Evolutionary conservation across 2,329 filamentous ascomycete genomes (phyloP), one percentile per base, ranked within the genome.

Genomic region (Venturia nashicola): DNA sequence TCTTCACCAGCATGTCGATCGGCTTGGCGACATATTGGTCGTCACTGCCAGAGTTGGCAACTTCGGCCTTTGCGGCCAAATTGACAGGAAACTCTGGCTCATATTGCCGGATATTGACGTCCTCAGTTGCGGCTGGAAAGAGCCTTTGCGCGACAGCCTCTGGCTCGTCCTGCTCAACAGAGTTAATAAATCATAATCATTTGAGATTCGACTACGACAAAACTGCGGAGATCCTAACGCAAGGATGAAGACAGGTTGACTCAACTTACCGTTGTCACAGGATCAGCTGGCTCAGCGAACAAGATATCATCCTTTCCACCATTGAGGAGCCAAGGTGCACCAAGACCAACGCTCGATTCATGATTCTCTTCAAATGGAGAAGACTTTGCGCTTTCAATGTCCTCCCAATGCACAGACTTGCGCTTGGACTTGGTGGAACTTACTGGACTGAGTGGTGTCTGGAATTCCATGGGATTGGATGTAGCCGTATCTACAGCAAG

Each of bases 321-420:
- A 36, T n/a, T 36, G 14, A 57, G n/a, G n/a, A 57, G 51, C 51
- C 51, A 57, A 57, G 51, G 27, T 36, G 18, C 27, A 36, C 51
- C 51, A 57, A 57, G 51, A 9, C 51, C 32, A n/a, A 34, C 27
- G 16, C 32, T 57, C 18, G 23, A 14, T 57, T 57, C 51, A 36
- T 36, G 32, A 18, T 36, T 57, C 27, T 62, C 60, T 39, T 62
- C 60, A 32, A 20, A 11, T n/a, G 60, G 60, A 27, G 23, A 34
- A 14, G 43, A 32, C 60, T 62, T 62, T 27, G 43, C 23, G 42
- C 32, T 63, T 39, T 63, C 61, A 11, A 63, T 40, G 27, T 57
- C 61, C 18, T 63, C 48, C 61, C 61, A 63, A 8, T 48, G 61
- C 18, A 63, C 61, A 23, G 42, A 55, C 48, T 63, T 63, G 23